A percentile compares a stretch with the other conserved stretches of the same genome.
phyloP scores from a whole-genome alignment of 805 yeast species.

The Nakazawaea molendinolei region DNA sequence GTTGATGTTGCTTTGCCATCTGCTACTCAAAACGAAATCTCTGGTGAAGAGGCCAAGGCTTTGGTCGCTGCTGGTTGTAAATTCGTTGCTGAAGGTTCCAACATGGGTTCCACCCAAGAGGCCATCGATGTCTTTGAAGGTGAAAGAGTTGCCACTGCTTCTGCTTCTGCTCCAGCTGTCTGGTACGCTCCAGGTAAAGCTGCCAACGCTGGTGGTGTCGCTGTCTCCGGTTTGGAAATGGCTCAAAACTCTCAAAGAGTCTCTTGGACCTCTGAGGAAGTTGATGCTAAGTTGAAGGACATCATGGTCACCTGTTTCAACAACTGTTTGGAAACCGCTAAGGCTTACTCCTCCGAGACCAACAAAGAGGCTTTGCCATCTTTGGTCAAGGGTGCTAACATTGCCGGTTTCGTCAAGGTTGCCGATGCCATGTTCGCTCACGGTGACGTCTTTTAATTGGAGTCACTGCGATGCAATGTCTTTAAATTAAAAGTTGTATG shows the following conservation, averaged over 20 bases:
- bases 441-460: conserved; percentile 62
- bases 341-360: conserved; percentile 66
- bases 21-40: conserved; percentile 97
- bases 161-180: conserved; percentile 45
- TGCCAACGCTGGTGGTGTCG: conserved; percentile 99
- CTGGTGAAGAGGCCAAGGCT: conserved; percentile 95
- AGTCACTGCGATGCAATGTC: background rate
- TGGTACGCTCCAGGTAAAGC: conserved; percentile 99
- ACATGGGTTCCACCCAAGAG: conserved; percentile 98
- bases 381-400: conserved; percentile 96
- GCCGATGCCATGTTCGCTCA: conserved; percentile 98
- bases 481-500: background rate
- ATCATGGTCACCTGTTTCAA: conserved; percentile 92
- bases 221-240: conserved; percentile 98
- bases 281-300: conserved; percentile 81
- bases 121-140: conserved; percentile 94
- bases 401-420: conserved; percentile 98
- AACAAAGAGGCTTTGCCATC: conserved; percentile 75
- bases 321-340: conserved; percentile 86
- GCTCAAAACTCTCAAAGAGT: conserved; percentile 97
- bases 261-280: conserved; percentile 87
- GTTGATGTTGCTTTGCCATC: conserved; percentile 96
- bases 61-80: conserved; percentile 87
- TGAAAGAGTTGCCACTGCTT: conserved; percentile 44
- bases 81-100: conserved; percentile 97